Evolutionary conservation across 2,329 filamentous ascomycete species (phyloP).

Genomic region (Botrytis medusae): DNA sequence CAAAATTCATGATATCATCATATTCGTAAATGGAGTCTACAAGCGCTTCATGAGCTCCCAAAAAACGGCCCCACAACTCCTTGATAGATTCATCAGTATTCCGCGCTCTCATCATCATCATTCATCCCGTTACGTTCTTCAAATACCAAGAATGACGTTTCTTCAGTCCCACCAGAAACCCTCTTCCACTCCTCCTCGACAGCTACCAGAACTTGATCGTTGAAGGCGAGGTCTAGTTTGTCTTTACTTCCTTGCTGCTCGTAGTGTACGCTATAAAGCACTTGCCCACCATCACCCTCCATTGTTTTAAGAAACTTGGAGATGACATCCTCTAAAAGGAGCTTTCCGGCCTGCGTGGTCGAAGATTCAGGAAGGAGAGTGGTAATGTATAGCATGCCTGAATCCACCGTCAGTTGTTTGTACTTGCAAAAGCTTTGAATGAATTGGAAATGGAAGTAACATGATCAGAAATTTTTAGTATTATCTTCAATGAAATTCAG

Average conservation of each 20-base stretch:
- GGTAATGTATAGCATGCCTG: slow-evolving; percentile 41
- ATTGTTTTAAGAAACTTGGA: slow-evolving; percentile 38
- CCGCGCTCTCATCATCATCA: slow-evolving; percentile 54
- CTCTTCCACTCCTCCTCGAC: slow-evolving; percentile 71
- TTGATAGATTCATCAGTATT: slow-evolving; percentile 23
- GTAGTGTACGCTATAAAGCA: slow-evolving; percentile 56
- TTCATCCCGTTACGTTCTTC: slow-evolving; percentile 65
- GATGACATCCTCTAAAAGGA: slow-evolving; percentile 19
- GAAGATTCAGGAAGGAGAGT: slow-evolving; percentile 27
- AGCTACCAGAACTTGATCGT: slow-evolving; percentile 65
- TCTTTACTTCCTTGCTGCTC: slow-evolving; percentile 49
- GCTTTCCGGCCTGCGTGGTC: slow-evolving; percentile 28
- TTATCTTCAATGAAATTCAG: slow-evolving; percentile 91
- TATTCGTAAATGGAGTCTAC: slow-evolving; percentile 14
- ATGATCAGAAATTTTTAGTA: slow-evolving; percentile 87
- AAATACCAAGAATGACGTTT: slow-evolving; percentile 70
- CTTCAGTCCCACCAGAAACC: slow-evolving; percentile 44
- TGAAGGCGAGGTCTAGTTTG: slow-evolving; percentile 67
- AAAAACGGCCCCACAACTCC: background rate
- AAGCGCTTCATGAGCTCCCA: background rate
- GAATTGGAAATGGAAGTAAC: slow-evolving; percentile 34
- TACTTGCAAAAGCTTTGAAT: slow-evolving; percentile 20
- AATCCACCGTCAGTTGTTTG: slow-evolving; percentile 28
- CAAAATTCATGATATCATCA: slow-evolving; percentile 6
- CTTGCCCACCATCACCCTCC: slow-evolving; percentile 37